These are phyloP conservation scores for Fusarium sp. DNA, from an alignment of 2,329 filamentous ascomycete genomes.

Conservation along the genomic window DNA sequence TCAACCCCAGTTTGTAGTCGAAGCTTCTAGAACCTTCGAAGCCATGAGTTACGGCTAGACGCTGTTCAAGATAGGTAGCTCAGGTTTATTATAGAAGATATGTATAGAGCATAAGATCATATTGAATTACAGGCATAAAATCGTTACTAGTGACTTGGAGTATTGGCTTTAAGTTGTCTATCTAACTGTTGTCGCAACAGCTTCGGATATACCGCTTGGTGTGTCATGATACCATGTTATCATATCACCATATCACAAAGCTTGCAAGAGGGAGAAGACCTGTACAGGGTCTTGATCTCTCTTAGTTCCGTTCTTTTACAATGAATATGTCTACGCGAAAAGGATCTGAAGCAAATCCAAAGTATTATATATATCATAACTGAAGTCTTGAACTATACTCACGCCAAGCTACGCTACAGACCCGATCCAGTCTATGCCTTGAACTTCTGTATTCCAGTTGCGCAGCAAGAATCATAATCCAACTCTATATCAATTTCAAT, in stretches of 20 bases:
- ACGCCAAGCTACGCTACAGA: not conserved
- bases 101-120: not conserved
- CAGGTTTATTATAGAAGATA: not conserved
- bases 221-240: not conserved
- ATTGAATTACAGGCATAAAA: not conserved
- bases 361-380: not conserved
- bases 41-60: not conserved
- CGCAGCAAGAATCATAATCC: not conserved
- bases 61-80: not conserved
- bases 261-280: not conserved
- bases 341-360: not conserved
- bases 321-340: not conserved
- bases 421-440: not conserved
- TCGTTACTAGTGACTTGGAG: not conserved
- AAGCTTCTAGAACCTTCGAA: slow-evolving; percentile 49
- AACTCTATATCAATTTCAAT: not conserved
- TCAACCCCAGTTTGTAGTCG: slow-evolving; percentile 20
- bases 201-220: not conserved
- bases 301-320: not conserved
- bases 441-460: not conserved
- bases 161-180: not conserved
- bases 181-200: not conserved
- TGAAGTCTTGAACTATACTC: not conserved
- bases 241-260: not conserved
- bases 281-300: not conserved